Evolutionary conservation across 2,329 filamentous ascomycete genomes (phyloP).

Genomic region (Rhynchosporium agropyri): DNA sequence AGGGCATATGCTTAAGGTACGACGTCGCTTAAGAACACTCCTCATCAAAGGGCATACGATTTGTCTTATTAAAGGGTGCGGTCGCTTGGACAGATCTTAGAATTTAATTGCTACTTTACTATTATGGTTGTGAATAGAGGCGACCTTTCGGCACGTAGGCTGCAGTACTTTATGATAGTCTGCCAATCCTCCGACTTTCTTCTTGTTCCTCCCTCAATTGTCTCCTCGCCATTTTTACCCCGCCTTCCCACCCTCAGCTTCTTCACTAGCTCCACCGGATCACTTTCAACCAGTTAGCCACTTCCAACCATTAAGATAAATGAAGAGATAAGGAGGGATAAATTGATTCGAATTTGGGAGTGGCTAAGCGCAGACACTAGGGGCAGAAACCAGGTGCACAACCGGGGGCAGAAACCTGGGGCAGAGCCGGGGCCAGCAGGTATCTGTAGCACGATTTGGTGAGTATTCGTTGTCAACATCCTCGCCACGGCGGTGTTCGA

Average conservation of each 20-base stretch:
- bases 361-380: no score
- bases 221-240: background rate
- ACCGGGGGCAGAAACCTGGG: no score
- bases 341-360: no score
- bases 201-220: conserved; percentile 2
- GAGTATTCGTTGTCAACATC: no score
- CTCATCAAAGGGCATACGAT: background rate
- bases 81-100: background rate
- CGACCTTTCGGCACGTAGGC: no score
- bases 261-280: background rate
- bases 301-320: no score
- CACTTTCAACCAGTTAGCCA: background rate
- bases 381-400: no score
- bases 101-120: background rate
- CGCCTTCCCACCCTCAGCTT: conserved; percentile 2
- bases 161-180: no score
- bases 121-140: background rate
- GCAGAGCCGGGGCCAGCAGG: no score
- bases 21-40: background rate
- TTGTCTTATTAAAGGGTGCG: background rate
- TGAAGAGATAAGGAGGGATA: no score
- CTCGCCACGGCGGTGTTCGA: no score
- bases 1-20: background rate
- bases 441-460: no score
- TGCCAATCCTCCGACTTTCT: background rate